Percentiles rank a stretch among this genome's conserved stretches.
phyloP scores from a whole-genome alignment of 78 protist genomes.

The Cyanophora paradoxa region DNA sequence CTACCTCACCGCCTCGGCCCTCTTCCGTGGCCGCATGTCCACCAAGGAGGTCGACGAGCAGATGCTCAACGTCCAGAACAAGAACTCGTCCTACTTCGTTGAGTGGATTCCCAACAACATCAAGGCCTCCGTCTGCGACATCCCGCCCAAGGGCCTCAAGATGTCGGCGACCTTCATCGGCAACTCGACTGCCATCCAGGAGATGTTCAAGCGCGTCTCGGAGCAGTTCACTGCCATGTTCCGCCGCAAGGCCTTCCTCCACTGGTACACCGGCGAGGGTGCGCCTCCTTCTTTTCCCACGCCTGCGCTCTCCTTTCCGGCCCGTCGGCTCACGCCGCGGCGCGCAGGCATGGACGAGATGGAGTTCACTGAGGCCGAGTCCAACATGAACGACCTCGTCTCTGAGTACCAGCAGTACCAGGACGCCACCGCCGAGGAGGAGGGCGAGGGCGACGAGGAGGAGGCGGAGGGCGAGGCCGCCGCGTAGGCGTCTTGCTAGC shows the following conservation, averaged over 20 bases:
- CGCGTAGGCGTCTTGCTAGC: too few species aligned
- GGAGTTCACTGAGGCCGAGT: slow-evolving; percentile 98
- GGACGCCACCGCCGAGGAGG: slow-evolving; percentile 78
- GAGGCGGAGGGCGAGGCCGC: slow-evolving; percentile 55
- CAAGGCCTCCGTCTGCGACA: slow-evolving; percentile 93
- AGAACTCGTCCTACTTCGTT: slow-evolving; percentile 91
- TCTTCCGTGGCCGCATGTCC: slow-evolving; percentile 93
- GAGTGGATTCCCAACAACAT: slow-evolving; percentile 99
- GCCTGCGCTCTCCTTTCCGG: too few species aligned
- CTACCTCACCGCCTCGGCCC: slow-evolving; percentile 93
- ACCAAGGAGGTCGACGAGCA: slow-evolving; percentile 97
- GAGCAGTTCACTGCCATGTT: slow-evolving; percentile 97
- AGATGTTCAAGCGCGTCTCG: slow-evolving; percentile 92
- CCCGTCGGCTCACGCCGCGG: too few species aligned
- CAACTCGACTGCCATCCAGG: slow-evolving; percentile 96
- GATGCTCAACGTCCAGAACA: slow-evolving; percentile 88
- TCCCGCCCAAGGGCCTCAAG: slow-evolving; percentile 93
- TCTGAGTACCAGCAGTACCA: slow-evolving; percentile 95
- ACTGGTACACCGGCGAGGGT: slow-evolving; percentile 98
- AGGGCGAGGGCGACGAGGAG: slow-evolving; percentile 61
- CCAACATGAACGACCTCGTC: slow-evolving; percentile 95
- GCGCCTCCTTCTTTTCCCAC: too few species aligned
- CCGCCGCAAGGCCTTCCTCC: slow-evolving; percentile 97
- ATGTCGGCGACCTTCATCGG: slow-evolving; percentile 95
- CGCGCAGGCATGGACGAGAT: slow-evolving; percentile 99